A percentile compares a stretch with the other conserved stretches of the same genome.
Evolutionary conservation across 305 asterid species (phyloP).

Genomic region (Fraxinus paxiana): DNA sequence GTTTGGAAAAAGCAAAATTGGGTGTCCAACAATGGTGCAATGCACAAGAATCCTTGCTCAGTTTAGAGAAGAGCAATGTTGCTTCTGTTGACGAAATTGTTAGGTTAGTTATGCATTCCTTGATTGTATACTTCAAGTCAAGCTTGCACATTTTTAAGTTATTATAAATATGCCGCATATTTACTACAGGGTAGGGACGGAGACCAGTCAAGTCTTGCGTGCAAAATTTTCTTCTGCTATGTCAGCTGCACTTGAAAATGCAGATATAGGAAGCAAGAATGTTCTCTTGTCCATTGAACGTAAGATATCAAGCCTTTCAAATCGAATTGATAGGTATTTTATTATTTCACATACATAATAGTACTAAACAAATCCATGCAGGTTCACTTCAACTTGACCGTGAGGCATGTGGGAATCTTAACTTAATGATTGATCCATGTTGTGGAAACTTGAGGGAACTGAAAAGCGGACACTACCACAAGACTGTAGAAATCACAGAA

Average conservation of each 20-base stretch:
- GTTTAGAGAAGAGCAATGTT: conserved; percentile 46
- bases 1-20: conserved; percentile 78
- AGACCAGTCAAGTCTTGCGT: conserved; percentile 42
- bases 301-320: conserved; percentile 27
- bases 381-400: conserved; percentile 59
- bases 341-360: neutral
- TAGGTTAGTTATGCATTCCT: conserved; percentile 16
- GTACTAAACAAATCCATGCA: conserved; percentile 22
- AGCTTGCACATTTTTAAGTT: neutral
- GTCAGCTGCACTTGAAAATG: conserved; percentile 51
- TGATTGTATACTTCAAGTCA: neutral
- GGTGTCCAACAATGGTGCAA: conserved; percentile 81
- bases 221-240: conserved; percentile 46
- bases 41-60: conserved; percentile 74
- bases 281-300: conserved; percentile 48
- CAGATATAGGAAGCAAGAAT: conserved; percentile 47
- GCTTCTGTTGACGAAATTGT: conserved; percentile 40
- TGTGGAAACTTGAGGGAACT: conserved; percentile 50
- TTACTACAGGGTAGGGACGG: conserved; percentile 46
- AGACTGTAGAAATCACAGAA: conserved; percentile 56
- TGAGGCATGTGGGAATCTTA: conserved; percentile 50
- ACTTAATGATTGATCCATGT: conserved; percentile 40
- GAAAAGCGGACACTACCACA: conserved; percentile 48
- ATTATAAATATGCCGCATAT: neutral
- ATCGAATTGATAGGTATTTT: neutral